Evolutionary conservation across 208 protist species (phyloP).

Genomic region (Trypanosoma scelopori): DNA sequence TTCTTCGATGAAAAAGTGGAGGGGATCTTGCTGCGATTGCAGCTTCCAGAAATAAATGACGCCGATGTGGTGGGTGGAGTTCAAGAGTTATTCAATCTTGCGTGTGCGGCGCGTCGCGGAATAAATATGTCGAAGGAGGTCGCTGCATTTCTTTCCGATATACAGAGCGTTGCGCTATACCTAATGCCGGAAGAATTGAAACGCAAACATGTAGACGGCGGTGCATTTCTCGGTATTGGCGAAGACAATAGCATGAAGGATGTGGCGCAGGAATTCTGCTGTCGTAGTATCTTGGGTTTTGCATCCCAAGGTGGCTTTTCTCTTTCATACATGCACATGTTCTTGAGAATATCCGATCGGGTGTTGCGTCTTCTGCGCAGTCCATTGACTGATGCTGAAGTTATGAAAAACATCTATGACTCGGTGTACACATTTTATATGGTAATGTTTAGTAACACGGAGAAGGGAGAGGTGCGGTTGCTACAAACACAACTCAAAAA

Average conservation of each 20-base stretch:
- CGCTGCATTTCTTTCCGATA: conserved; percentile 44
- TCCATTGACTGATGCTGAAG: conserved; percentile 4
- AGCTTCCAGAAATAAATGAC: conserved; percentile 56
- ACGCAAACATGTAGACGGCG: conserved; percentile 12
- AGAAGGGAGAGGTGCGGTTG: not conserved
- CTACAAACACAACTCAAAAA: conserved; percentile 4
- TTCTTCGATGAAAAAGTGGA: conserved; percentile 15
- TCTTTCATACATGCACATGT: conserved; percentile 18
- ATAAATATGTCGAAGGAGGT: conserved; percentile 45
- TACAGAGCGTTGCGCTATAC: conserved; percentile 31
- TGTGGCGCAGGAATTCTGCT: not conserved
- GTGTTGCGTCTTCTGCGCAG: conserved; percentile 21
- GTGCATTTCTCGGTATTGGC: conserved; percentile 17
- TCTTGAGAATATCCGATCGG: conserved; percentile 21
- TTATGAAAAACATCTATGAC: conserved; percentile 12
- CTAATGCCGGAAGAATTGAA: conserved; percentile 4
- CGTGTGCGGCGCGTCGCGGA: conserved; percentile 50
- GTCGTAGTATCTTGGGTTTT: conserved; percentile 5
- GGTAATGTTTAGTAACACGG: conserved; percentile 7
- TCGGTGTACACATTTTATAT: conserved; percentile 21
- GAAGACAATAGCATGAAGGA: not conserved
- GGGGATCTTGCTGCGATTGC: conserved; percentile 28
- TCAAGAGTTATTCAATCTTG: conserved; percentile 53
- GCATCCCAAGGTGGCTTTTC: too few species aligned
- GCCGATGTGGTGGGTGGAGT: conserved; percentile 58